Base-by-base conservation (phyloP, 331 rosid species). In the Pyrus hybrid region DNA sequence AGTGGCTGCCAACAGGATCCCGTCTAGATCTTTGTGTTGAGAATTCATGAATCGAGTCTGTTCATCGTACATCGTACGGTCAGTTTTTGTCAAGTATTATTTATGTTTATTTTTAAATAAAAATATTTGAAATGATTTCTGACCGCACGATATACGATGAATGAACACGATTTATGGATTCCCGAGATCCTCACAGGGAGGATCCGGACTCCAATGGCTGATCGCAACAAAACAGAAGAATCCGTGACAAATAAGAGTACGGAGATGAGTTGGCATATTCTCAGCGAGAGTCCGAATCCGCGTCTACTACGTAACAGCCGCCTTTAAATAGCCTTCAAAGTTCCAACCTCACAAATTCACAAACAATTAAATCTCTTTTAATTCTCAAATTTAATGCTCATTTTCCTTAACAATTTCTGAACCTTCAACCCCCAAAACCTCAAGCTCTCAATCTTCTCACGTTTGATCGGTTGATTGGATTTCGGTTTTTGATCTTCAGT, bases 141-240 rank as follows among this genome's bases (percentile, higher is more conserved):
- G 37, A 7, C 0, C 2, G 37, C 0, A 33, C 0, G 10, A 33
- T 33, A 0, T 33, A 33, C 0, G 3, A 33, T 33, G 0, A 33
- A 33, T 2, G 37, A 0, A 33, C 37, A 33, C 10, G 10, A 33
- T 33, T 33, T 7, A 33, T 7, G 2, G 0, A 33, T 33, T 33
- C 0, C 10, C 0, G 1, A 33, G 37, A 33, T 33, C 37, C 0
- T 7, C 37, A 33, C 37, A 33, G 6, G 10, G 10, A 33, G 37
- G 37, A 33, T 33, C 37, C 37, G 10, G 37, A 33, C 37, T 33
- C 3, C 47, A 41, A 14, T 41, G 47, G 56, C 56, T 17, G 56
- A 17, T 49, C 8, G n/a, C n/a, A 1, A 47, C 7, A 49, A 17
- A 6, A 49, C 56, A 49, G n/a, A 7, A 49, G 6, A 49, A 5